Base-by-base conservation (phyloP, 192 early-diverging fungal genomes). In the Rhizoclosmatium sp. region DNA sequence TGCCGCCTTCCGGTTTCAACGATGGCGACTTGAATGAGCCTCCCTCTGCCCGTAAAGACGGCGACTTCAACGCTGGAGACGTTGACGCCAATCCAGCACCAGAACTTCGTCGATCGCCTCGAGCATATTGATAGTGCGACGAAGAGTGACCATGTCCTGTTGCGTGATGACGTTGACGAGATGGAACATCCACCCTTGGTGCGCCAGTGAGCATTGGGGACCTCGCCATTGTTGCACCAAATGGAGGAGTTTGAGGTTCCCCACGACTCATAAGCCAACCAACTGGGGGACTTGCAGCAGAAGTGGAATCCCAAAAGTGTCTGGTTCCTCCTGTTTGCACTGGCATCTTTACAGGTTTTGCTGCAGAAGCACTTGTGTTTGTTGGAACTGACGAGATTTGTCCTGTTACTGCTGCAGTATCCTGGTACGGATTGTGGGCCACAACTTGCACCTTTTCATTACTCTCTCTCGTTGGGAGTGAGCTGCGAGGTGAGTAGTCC, bases 241-340 rank as follows among this genome's bases (percentile, higher is more conserved):
- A 42, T 48, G 80, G 58, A 23, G 76, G 69, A 14, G 82, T 72
- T 44, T 46, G 69, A 31, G 66, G 72, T 21, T 70, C 79, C 3
- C 67, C 65, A 19, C 72, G 65, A 45, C 59, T 72, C 71, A 86
- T 81, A 46, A 88, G 59, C 78, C 82, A 88, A 59, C 87, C 87
- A 42, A 88, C 83, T 39, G 87, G 87, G 23, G 87, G 87, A n/a
- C 78, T 81, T 0, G 85, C 85, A 14, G 82, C 81, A 12, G 78
- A 80, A 4, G 80, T 71, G 23, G 71, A 65, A 12, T 82, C 80
- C 78, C 77, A 82, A 65, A 84, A 84, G 21, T 81, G 75, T 19
- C 82, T 45, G 4, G 41, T 21, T 3, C 4, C 19, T 14, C 23
- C 45, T 31, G 31, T 31, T 31, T 31, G 31, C 31, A 31, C 31